Evolutionary conservation across 2,329 filamentous ascomycete species (phyloP).

Genomic region (Talaromyces sp.): DNA sequence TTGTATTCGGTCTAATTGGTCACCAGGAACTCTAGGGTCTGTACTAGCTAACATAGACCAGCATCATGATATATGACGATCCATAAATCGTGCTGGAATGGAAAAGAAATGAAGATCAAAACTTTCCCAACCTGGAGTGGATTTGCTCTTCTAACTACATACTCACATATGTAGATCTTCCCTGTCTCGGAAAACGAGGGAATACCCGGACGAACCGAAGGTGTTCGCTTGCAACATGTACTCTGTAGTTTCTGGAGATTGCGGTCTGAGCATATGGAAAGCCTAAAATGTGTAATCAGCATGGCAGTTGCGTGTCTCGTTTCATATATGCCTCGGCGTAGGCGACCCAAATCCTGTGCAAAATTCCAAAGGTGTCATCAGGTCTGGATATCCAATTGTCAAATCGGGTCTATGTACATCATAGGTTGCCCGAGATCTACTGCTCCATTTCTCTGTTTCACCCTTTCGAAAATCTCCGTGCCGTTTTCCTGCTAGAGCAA

Average conservation of each 20-base stretch:
- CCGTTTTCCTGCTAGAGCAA: not conserved
- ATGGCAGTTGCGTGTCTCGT: not conserved
- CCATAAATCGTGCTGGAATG: constrained; percentile 1
- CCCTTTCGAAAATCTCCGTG: not conserved
- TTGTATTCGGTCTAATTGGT: constrained; percentile 3
- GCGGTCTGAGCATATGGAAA: not conserved
- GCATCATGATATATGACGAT: not conserved
- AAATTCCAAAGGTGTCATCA: not conserved
- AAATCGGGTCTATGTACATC: not conserved
- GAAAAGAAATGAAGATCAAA: constrained; percentile 3
- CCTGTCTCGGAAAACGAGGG: constrained; percentile 3
- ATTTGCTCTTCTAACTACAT: not conserved
- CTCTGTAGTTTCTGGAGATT: not conserved
- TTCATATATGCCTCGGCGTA: not conserved
- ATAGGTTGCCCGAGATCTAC: not conserved
- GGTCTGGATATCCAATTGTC: not conserved
- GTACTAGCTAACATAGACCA: not conserved
- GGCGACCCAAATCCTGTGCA: not conserved
- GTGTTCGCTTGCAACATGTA: not conserved
- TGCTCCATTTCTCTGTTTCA: not conserved
- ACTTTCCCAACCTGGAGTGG: not conserved
- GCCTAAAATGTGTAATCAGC: not conserved
- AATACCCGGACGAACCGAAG: not conserved
- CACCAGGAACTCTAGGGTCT: not conserved
- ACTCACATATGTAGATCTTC: constrained; percentile 3